Evolutionary conservation across 139 green algal genomes (phyloP).

Genomic region (Closterium sp.): DNA sequence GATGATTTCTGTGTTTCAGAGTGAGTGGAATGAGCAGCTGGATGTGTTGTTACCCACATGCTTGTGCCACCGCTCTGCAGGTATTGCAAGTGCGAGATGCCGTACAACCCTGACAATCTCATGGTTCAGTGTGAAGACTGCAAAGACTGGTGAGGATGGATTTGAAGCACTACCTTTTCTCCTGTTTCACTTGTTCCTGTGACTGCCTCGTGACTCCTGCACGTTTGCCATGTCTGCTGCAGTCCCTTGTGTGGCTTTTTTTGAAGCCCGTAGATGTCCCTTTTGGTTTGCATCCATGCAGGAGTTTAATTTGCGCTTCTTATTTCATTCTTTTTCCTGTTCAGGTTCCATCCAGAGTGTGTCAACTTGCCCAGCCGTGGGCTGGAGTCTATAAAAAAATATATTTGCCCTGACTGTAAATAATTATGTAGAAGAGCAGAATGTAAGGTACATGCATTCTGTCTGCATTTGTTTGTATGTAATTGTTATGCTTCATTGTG

Average conservation of each 20-base stretch:
- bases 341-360: too few species aligned
- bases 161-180: not conserved
- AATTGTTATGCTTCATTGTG: too few species aligned
- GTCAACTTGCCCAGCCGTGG: too few species aligned
- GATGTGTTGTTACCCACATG: not conserved
- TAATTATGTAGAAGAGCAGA: not conserved
- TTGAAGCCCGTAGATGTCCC: too few species aligned
- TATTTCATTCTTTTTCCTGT: not conserved
- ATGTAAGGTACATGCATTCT: too few species aligned
- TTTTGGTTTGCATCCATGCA: too few species aligned
- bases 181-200: not conserved
- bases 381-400: too few species aligned
- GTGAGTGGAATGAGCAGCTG: not conserved
- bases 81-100: conserved; percentile 79
- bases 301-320: too few species aligned
- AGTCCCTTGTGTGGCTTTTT: too few species aligned
- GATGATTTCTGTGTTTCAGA: not conserved
- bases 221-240: too few species aligned
- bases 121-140: conserved; percentile 78
- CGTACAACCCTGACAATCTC: conserved; percentile 81
- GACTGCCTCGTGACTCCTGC: too few species aligned
- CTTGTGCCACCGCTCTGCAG: conserved; percentile 50
- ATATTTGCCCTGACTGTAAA: not conserved
- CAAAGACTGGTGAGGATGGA: conserved; percentile 66
- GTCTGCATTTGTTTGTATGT: too few species aligned